Evolutionary conservation across 768 basidiomycete genomes (phyloP).

Genomic region (Brasilioporus rufonigricans): DNA sequence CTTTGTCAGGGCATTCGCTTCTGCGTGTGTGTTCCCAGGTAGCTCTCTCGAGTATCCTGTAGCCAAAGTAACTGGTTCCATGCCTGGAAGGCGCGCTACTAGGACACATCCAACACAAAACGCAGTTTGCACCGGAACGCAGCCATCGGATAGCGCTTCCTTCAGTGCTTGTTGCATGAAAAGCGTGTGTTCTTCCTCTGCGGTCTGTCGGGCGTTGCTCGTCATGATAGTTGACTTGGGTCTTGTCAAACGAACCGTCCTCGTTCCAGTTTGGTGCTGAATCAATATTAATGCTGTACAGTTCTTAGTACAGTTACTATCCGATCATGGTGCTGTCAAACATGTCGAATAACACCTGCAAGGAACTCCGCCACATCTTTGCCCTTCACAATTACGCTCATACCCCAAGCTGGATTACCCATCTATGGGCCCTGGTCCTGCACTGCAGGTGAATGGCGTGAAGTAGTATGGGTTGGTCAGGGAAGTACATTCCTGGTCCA

Average conservation of each 20-base stretch:
- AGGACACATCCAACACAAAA: conserved; percentile 93
- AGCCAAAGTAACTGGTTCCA: conserved; percentile 54
- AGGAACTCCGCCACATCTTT: too few species aligned
- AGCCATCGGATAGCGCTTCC: conserved; percentile 61
- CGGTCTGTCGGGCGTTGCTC: not conserved
- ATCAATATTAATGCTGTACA: too few species aligned
- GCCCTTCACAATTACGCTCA: too few species aligned
- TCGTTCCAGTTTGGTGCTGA: too few species aligned
- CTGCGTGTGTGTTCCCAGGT: conserved; percentile 93
- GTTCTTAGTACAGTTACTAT: too few species aligned
- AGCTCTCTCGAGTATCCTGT: conserved; percentile 91
- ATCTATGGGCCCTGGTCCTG: too few species aligned
- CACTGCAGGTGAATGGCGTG: too few species aligned
- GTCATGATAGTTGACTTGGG: not conserved
- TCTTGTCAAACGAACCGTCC: not conserved
- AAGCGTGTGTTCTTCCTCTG: conserved; percentile 29
- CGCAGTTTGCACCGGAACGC: conserved; percentile 65
- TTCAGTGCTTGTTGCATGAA: conserved; percentile 64
- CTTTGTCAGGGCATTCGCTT: conserved; percentile 89
- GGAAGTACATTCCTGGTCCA: too few species aligned
- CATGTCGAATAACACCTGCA: too few species aligned
- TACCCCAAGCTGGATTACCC: too few species aligned
- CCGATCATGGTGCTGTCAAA: too few species aligned
- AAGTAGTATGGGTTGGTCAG: too few species aligned
- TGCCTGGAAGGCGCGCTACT: conserved; percentile 44